Evolutionary conservation across 805 yeast species (phyloP).

Genomic region (Starmerella lactis-condensi): DNA sequence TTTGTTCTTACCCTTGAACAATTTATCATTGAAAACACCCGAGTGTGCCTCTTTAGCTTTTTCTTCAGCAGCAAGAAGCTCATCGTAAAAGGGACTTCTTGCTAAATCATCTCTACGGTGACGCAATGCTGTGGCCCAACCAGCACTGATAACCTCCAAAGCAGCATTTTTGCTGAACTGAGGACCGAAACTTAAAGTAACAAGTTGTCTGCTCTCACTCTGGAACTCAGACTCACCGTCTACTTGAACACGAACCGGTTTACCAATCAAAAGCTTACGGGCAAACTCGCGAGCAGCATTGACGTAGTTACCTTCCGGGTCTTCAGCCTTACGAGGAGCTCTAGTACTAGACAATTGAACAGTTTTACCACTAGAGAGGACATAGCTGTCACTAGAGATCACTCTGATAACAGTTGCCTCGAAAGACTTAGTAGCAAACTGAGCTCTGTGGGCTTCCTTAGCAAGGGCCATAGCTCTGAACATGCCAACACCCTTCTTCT

Average conservation of each 20-base stretch:
- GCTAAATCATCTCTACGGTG: slow-evolving; percentile 58
- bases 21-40: slow-evolving; percentile 38
- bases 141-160: slow-evolving; percentile 39
- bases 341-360: slow-evolving; percentile 64
- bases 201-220: slow-evolving; percentile 39
- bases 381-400: slow-evolving; percentile 49
- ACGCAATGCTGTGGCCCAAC: slow-evolving; percentile 59
- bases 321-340: slow-evolving; percentile 43
- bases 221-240: slow-evolving; percentile 52
- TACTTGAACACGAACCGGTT: slow-evolving; percentile 39
- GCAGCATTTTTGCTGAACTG: slow-evolving; percentile 32
- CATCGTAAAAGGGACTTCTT: slow-evolving; percentile 62
- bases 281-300: slow-evolving; percentile 57
- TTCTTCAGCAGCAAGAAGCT: slow-evolving; percentile 48
- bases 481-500: slow-evolving; percentile 14
- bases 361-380: slow-evolving; percentile 33
- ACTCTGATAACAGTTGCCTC: slow-evolving; percentile 43
- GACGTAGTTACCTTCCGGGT: slow-evolving; percentile 39
- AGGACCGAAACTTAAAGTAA: slow-evolving; percentile 36
- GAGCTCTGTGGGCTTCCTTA: slow-evolving; percentile 29
- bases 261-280: slow-evolving; percentile 52
- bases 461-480: slow-evolving; percentile 22
- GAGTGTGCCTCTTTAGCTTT: slow-evolving; percentile 36
- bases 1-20: slow-evolving; percentile 23
- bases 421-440: slow-evolving; percentile 19